Percentiles rank a stretch among this genome's conserved stretches.
These are phyloP conservation scores for Coniochaeta hoffmannii DNA, from an alignment of 2,329 filamentous ascomycete species.

Conservation along the genomic window DNA sequence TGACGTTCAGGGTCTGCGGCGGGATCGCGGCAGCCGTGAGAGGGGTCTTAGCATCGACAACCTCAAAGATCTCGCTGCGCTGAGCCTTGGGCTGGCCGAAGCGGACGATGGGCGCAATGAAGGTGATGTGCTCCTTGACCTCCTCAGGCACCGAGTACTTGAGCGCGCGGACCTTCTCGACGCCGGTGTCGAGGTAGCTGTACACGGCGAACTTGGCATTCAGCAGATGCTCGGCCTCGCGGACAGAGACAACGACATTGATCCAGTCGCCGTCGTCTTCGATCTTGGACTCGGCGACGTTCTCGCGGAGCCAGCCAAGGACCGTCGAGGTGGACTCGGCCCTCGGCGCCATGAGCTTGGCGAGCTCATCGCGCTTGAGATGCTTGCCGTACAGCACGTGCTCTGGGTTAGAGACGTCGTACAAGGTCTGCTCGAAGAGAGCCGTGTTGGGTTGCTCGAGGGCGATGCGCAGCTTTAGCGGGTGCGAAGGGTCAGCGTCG, in stretches of 20 bases:
- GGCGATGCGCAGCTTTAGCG: constrained; percentile 9
- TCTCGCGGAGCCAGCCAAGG: constrained; percentile 34
- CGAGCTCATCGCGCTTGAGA: constrained; percentile 37
- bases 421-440: constrained; percentile 20
- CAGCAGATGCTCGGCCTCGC: constrained; percentile 35
- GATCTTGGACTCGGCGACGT: constrained; percentile 27
- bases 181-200: constrained; percentile 31
- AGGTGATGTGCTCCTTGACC: constrained; percentile 29
- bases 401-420: constrained; percentile 35
- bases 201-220: constrained; percentile 35
- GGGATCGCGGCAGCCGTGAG: constrained; percentile 8
- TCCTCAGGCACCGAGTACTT: constrained; percentile 22
- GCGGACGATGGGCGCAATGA: constrained; percentile 37
- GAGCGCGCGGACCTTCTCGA: constrained; percentile 17
- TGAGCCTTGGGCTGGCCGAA: constrained; percentile 32
- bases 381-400: constrained; percentile 40
- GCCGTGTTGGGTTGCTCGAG: constrained; percentile 8
- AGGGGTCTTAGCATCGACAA: constrained; percentile 8
- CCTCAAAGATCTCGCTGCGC: constrained; percentile 18
- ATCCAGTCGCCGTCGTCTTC: constrained; percentile 30
- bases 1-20: constrained; percentile 12
- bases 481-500: constrained; percentile 6
- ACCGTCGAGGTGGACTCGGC: constrained; percentile 30
- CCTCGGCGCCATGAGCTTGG: constrained; percentile 37
- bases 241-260: constrained; percentile 31